Percentiles rank a stretch among this genome's conserved stretches.
Conservation (phyloP, 192 early-diverging fungal genomes). For the Entrophospora sp. region DNA sequence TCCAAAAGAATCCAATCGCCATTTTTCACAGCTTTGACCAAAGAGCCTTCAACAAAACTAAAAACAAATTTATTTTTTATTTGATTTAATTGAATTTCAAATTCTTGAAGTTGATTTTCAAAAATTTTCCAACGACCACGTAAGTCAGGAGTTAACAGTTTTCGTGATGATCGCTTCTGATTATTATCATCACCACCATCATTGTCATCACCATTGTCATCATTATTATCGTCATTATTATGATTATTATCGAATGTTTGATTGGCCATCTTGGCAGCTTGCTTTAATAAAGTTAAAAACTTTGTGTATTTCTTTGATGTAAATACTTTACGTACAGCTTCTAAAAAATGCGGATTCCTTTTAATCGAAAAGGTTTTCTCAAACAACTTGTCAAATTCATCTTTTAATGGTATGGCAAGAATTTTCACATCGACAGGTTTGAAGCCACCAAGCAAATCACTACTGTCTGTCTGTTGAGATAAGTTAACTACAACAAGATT, state of each 20-base stretch:
- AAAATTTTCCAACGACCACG: slow-evolving; percentile 71
- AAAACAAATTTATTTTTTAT: slow-evolving; percentile 72
- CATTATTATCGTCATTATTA: slow-evolving; percentile 25
- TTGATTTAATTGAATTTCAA: slow-evolving; percentile 70
- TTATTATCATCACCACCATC: slow-evolving; percentile 23
- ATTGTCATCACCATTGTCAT: slow-evolving; percentile 27
- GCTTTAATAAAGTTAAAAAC: slow-evolving; percentile 63
- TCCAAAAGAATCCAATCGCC: slow-evolving; percentile 98
- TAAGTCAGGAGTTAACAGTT: slow-evolving; percentile 35
- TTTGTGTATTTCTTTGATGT: slow-evolving; percentile 76
- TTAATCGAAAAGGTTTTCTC: slow-evolving; percentile 76
- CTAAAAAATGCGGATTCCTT: slow-evolving; percentile 80
- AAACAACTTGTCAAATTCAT: slow-evolving; percentile 83
- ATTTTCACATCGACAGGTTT: slow-evolving; percentile 84
- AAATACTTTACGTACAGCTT: slow-evolving; percentile 63
- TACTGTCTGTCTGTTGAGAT: slow-evolving; percentile 90
- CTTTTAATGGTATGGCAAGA: slow-evolving; percentile 70
- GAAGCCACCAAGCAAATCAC: slow-evolving; percentile 94
- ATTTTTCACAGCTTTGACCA: slow-evolving; percentile 78
- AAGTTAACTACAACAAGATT: slow-evolving; percentile 89
- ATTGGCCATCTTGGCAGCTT: slow-evolving; percentile 73
- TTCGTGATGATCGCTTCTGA: slow-evolving; percentile 30
- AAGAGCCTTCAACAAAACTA: slow-evolving; percentile 86
- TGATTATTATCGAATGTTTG: slow-evolving; percentile 41
- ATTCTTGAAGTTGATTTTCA: slow-evolving; percentile 46